phyloP scores from a whole-genome alignment of 805 yeast genomes.

The Hanseniaspora opuntiae region DNA sequence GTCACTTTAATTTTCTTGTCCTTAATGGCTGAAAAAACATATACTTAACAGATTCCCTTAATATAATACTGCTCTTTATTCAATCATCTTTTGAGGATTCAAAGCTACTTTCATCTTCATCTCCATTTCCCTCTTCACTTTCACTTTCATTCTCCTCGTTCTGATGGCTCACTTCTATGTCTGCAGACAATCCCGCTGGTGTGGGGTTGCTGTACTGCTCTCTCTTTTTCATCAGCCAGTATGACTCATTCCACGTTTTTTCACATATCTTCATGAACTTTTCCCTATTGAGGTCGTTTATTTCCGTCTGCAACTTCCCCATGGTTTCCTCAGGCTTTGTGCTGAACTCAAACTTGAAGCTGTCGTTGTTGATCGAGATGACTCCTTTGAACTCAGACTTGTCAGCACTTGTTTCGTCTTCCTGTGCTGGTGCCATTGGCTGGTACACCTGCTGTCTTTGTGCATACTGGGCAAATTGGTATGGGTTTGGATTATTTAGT shows the following conservation, averaged over 20 bases:
- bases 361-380: slow-evolving; percentile 4
- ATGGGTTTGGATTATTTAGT: neutral
- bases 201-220: neutral
- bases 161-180: neutral
- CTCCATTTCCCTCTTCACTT: neutral
- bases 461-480: neutral
- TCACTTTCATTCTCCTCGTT: neutral
- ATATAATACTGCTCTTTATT: no score
- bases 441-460: neutral
- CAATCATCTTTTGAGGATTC: neutral
- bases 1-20: no score
- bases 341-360: slow-evolving; percentile 10
- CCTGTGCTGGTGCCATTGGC: neutral
- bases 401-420: neutral
- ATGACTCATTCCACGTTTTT: slow-evolving; percentile 12
- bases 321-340: neutral
- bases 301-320: neutral
- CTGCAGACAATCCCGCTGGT: neutral
- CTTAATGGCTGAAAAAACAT: no score
- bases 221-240: slow-evolving; percentile 8
- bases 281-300: slow-evolving; percentile 4
- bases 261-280: slow-evolving; percentile 13
- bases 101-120: neutral
- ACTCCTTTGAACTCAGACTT: neutral
- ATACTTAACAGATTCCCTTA: no score